Evolutionary conservation across 495 filamentous ascomycete genomes (phyloP).

Genomic region (Aspergillus avenaceus): DNA sequence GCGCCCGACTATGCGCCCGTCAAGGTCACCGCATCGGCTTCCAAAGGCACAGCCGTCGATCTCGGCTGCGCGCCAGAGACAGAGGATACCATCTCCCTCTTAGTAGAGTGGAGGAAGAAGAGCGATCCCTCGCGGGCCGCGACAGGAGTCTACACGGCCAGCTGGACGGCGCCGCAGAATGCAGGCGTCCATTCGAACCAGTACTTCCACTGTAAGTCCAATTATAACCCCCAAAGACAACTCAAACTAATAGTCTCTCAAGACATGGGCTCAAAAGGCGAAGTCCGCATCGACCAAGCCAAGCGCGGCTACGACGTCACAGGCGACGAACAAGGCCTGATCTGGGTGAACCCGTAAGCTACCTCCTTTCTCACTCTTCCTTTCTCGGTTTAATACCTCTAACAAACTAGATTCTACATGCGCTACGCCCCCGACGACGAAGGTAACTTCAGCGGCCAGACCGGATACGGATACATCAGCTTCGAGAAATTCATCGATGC

Average conservation of each 20-base stretch:
- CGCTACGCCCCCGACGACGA: slow-evolving; percentile 92
- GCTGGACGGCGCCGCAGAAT: slow-evolving; percentile 88
- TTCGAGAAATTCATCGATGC: slow-evolving; percentile 97
- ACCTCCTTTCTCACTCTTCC: slow-evolving; percentile 5
- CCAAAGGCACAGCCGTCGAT: slow-evolving; percentile 63
- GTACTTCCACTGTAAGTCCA: slow-evolving; percentile 74
- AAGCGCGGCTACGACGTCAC: slow-evolving; percentile 95
- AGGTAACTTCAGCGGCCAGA: slow-evolving; percentile 88
- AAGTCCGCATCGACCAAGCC: slow-evolving; percentile 87
- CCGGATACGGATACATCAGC: slow-evolving; percentile 87
- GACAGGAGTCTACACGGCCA: slow-evolving; percentile 90
- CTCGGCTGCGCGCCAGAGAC: slow-evolving; percentile 76
- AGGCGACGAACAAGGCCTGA: slow-evolving; percentile 65
- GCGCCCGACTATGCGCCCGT: slow-evolving; percentile 74
- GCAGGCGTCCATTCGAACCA: slow-evolving; percentile 93
- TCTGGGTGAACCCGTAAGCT: slow-evolving; percentile 75
- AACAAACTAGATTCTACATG: slow-evolving; percentile 73
- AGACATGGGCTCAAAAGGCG: slow-evolving; percentile 76
- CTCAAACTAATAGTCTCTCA: too few species aligned
- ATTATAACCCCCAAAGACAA: too few species aligned
- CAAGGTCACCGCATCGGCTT: slow-evolving; percentile 72
- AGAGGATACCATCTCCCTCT: slow-evolving; percentile 87
- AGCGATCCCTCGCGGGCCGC: slow-evolving; percentile 61
- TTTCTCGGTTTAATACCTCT: background rate
- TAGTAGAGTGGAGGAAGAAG: slow-evolving; percentile 83